These are phyloP conservation scores for Umbelopsis vinacea DNA, from an alignment of 192 early-diverging fungal species.

Conservation along the genomic window DNA sequence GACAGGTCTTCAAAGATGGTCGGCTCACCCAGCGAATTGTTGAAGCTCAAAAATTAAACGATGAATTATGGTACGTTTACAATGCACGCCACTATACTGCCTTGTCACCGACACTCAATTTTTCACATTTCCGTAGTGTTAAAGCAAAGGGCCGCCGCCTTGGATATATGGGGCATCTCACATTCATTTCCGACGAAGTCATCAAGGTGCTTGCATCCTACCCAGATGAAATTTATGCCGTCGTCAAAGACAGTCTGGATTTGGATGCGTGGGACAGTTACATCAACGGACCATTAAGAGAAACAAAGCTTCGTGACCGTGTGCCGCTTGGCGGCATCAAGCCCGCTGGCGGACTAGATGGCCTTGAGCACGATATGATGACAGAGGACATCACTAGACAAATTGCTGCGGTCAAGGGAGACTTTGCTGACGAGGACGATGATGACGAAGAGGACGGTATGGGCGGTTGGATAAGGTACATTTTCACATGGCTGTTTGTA, in stretches of 20 bases:
- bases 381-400: constrained; percentile 25
- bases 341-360: constrained; percentile 48
- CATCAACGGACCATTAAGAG: constrained; percentile 33
- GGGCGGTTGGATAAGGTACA: constrained; percentile 37
- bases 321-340: constrained; percentile 55
- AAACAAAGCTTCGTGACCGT: constrained; percentile 33
- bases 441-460: constrained; percentile 34
- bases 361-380: constrained; percentile 26
- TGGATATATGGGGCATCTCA: constrained; percentile 98
- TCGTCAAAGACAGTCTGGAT: constrained; percentile 49
- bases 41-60: constrained; percentile 82
- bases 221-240: constrained; percentile 37
- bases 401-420: constrained; percentile 4
- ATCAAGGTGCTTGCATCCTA: constrained; percentile 83
- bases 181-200: constrained; percentile 94
- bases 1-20: constrained; percentile 79
- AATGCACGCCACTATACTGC: neutral
- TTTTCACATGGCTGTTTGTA: neutral
- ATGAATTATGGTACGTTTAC: constrained; percentile 70
- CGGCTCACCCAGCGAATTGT: constrained; percentile 84
- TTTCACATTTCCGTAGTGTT: constrained; percentile 49
- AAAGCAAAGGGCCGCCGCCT: constrained; percentile 88
- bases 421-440: neutral
- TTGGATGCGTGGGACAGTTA: constrained; percentile 60
- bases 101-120: no score